Evolutionary conservation across 1,284 basidiomycete species (phyloP).

Genomic region (Sanghuangporus weigelae): DNA sequence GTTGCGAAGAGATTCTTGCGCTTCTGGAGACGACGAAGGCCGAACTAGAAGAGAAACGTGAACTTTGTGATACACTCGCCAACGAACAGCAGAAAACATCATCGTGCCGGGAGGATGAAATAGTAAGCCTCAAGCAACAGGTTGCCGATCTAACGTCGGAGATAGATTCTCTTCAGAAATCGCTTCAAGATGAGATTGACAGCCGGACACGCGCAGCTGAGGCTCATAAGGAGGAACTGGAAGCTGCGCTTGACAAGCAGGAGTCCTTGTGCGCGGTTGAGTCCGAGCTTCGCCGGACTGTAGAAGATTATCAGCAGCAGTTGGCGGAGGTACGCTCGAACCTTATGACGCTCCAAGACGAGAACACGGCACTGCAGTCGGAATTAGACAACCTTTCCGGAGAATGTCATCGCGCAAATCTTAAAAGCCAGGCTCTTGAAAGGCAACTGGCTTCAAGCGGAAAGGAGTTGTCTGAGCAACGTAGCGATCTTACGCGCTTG

Average conservation of each 20-base stretch:
- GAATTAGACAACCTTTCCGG: constrained; percentile 54
- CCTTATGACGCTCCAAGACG: constrained; percentile 36
- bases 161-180: constrained; percentile 11
- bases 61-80: constrained; percentile 1
- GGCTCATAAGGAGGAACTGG: constrained; percentile 15
- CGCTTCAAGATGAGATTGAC: constrained; percentile 25
- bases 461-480: constrained; percentile 35
- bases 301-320: constrained; percentile 24
- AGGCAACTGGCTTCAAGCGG: constrained; percentile 39
- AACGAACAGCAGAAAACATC: not conserved
- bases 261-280: constrained; percentile 16
- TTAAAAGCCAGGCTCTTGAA: constrained; percentile 56
- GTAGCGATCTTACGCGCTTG: constrained; percentile 41
- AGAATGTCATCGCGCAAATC: constrained; percentile 56
- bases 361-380: constrained; percentile 45
- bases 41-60: constrained; percentile 10
- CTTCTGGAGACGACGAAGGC: constrained; percentile 1
- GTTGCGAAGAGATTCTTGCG: constrained; percentile 1
- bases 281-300: constrained; percentile 21
- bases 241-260: constrained; percentile 13
- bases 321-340: constrained; percentile 27
- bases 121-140: constrained; percentile 22
- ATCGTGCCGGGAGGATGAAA: constrained; percentile 3
- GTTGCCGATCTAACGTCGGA: constrained; percentile 9
- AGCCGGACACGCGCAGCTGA: constrained; percentile 9